Base-by-base conservation (phyloP, 768 basidiomycete genomes). In the Amanita fuliginea region DNA sequence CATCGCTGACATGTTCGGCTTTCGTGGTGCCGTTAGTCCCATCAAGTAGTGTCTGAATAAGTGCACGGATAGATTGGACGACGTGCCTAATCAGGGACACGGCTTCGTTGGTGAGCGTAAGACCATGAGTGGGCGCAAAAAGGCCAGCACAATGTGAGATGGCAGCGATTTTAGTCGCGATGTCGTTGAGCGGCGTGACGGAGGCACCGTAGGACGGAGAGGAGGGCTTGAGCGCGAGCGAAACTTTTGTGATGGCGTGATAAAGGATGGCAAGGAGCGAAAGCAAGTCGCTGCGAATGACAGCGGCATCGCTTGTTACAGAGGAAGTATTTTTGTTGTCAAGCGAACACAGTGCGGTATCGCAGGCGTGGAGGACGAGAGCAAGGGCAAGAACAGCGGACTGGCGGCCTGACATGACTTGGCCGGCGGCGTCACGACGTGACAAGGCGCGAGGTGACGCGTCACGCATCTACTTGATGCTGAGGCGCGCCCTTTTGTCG, bases 191-290 rank as follows among this genome's bases (percentile, higher is more conserved):
- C 19, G 81, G 70, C 6, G 69, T 54, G 10, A 76, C 56, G 10
- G 78, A 67, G 1, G 81, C 76, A 2, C 67, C 57, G 56, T 76
- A 73, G 4, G 78, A 66, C 1, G 78, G 78, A 0, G 70, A 66
- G 3, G 76, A 62, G 4, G 82, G 79, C 37, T 81, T 84, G 45
- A 84, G 69, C 1, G 75, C 69, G 30, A 87, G 71, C 3, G 84
- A 69, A 21, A 83, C 60, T 57, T 81, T 85, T 16, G 82, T 85
- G 4, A 74, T 65, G 26, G 73, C 64, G 18, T 67, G 62, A 60
- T 81, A 68, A n/a, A 85, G 57, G 53, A 84, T 69, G 4, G 76
- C 66, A 40, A 85, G 68, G 32, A 86, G 63, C 2, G 78, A 73
- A 18, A 78, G 51, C 14, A 81, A 62, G 58, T 87, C 85, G 30